Base-by-base conservation (phyloP, 75 land plant genomes). In the Chamaecyparis obtusa region DNA sequence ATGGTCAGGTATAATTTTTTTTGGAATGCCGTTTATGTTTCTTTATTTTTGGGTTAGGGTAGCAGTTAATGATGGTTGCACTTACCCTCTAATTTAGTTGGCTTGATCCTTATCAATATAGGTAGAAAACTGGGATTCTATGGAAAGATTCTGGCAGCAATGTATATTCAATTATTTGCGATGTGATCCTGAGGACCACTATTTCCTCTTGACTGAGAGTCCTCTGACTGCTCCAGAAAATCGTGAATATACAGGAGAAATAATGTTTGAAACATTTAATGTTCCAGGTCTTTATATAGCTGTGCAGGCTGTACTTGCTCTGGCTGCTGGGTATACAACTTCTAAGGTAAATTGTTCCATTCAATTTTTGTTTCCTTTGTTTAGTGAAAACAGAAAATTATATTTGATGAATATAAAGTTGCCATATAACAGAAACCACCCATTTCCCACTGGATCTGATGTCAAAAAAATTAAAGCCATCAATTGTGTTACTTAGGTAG, bases 141-240 rank as follows among this genome's bases (percentile, higher is more conserved):
- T 98, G 99, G 99, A 98, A 90, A 90, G 99, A 91, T 98, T 95
- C 84, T 98, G 99, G 99, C 99, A 98, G 89, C 99, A 97, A 78
- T 97, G 99, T 90, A 98, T 98, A 24, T 98, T 97, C 84, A 95
- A 95, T 87, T 98, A 98, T 57, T 89, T 98, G 89, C 93, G 99
- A 8, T 98, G 99, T 89, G 99, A 98, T 88, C 99, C 99, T 0
- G 99, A 98, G 89, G 99, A 98, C 87, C 99, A 98, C 86, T 98
- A 98, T 85, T 97, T 98, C 89, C 87, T 97, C 32, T 87, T 98
- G 81, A 98, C 99, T 13, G 99, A 98, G 88, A 98, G 99, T 82
- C 99, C 99, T 16, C 92, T 98, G 11, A 98, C 99, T 83, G 94
- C 99, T 19, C 99, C 99, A 19, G 99, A 98, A 92, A 97, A 90